Evolutionary conservation across 495 filamentous ascomycete species (phyloP).

Genomic region (Aspergillus biplanus): DNA sequence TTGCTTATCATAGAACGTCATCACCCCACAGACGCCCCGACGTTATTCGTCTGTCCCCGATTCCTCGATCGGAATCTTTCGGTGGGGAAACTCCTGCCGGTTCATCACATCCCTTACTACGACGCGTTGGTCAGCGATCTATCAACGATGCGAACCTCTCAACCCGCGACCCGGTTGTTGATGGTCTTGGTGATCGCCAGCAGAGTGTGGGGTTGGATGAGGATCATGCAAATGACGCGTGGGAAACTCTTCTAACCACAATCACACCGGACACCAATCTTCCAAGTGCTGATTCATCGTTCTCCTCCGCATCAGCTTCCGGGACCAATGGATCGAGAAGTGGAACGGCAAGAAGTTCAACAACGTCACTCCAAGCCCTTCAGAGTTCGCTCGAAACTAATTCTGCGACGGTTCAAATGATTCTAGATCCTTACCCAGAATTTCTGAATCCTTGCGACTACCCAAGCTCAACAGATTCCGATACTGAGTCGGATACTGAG

Average conservation of each 20-base stretch:
- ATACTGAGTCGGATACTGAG: conserved; percentile 36
- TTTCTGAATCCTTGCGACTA: conserved; percentile 49
- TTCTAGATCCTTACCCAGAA: conserved; percentile 47
- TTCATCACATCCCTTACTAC: conserved; percentile 26
- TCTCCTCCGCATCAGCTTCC: conserved; percentile 66
- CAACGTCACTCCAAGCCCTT: conserved; percentile 37
- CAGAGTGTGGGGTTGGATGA: conserved; percentile 78
- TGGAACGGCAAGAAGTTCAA: conserved; percentile 39
- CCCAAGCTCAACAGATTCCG: conserved; percentile 42
- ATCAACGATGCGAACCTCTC: conserved; percentile 27
- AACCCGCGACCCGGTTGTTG: conserved; percentile 41
- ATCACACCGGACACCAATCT: conserved; percentile 79
- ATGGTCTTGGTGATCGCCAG: conserved; percentile 83
- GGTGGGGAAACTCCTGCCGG: conserved; percentile 21
- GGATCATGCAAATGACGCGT: conserved; percentile 58
- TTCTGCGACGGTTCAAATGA: conserved; percentile 30
- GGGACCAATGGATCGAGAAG: conserved; percentile 34
- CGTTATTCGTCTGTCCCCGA: conserved; percentile 29
- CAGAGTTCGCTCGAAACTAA: conserved; percentile 29
- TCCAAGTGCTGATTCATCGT: conserved; percentile 80
- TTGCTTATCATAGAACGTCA: conserved; percentile 34
- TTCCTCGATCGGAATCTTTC: conserved; percentile 29
- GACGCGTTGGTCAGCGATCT: conserved; percentile 33
- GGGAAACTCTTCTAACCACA: conserved; percentile 80
- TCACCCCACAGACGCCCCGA: conserved; percentile 32